Conservation (phyloP, 768 basidiomycete genomes). For the Lactarius sp. region DNA sequence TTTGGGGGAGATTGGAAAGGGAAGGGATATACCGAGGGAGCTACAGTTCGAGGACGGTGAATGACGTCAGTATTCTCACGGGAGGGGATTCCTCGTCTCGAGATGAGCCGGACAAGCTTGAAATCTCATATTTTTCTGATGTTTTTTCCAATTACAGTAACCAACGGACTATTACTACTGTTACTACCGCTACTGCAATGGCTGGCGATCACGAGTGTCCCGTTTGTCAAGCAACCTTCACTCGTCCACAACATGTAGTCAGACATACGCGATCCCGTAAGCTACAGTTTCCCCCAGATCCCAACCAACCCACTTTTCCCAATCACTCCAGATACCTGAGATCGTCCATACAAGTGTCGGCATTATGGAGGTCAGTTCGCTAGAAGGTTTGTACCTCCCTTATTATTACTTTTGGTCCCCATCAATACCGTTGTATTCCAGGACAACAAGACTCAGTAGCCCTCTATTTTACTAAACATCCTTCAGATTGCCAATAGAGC, state of each 20-base stretch:
- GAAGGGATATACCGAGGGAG: background rate
- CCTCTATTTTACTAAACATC: too few species aligned
- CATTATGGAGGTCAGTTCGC: conserved; percentile 50
- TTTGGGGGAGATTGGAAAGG: too few species aligned
- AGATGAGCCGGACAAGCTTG: too few species aligned
- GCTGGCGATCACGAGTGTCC: conserved; percentile 84
- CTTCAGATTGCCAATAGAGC: background rate
- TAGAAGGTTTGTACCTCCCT: conserved; percentile 48
- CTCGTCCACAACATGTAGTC: conserved; percentile 84
- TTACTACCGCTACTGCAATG: conserved; percentile 38
- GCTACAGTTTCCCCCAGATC: conserved; percentile 34
- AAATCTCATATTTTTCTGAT: background rate
- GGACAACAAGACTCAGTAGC: too few species aligned
- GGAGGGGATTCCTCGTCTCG: too few species aligned
- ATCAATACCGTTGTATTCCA: too few species aligned
- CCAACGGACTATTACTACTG: background rate
- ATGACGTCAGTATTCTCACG: conserved; percentile 23
- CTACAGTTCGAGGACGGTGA: too few species aligned
- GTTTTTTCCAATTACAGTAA: background rate
- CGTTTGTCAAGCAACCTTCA: conserved; percentile 82
- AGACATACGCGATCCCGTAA: conserved; percentile 87
- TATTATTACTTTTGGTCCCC: too few species aligned
- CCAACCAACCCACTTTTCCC: background rate
- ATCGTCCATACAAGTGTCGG: conserved; percentile 78
- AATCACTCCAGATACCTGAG: conserved; percentile 65